Conservation (phyloP, 1,284 basidiomycete genomes). For the Pyrrhoderma noxium region DNA sequence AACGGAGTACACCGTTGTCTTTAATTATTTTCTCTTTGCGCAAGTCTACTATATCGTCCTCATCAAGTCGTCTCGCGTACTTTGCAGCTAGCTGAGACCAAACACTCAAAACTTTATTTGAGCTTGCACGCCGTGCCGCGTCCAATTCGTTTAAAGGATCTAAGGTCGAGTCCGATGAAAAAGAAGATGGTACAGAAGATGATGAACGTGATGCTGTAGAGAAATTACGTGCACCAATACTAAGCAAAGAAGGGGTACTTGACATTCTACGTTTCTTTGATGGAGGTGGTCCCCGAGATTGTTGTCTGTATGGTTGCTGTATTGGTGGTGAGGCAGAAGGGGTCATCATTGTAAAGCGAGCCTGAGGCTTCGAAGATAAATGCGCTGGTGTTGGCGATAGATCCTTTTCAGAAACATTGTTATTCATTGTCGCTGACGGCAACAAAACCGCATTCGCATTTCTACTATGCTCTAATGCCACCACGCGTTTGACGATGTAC, state of each 20-base stretch:
- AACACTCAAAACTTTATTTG: conserved; percentile 46
- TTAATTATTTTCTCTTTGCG: conserved; percentile 48
- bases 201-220: conserved; percentile 13
- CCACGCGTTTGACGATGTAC: too few relatives aligned
- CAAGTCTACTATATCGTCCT: conserved; percentile 71
- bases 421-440: conserved; percentile 2
- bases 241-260: conserved; percentile 7
- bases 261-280: conserved; percentile 17
- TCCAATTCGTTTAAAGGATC: conserved; percentile 33
- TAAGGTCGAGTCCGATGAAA: conserved; percentile 5
- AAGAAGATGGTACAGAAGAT: conserved; percentile 11
- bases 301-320: conserved; percentile 8
- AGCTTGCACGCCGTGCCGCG: conserved; percentile 47
- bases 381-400: conserved; percentile 10
- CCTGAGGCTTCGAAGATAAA: conserved; percentile 1
- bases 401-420: conserved; percentile 5
- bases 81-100: conserved; percentile 63
- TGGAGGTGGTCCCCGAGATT: conserved; percentile 5
- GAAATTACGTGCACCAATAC: conserved; percentile 4
- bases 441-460: too few relatives aligned
- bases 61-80: conserved; percentile 56
- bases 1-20: conserved; percentile 58
- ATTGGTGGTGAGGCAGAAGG: conserved; percentile 18
- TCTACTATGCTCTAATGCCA: too few relatives aligned
- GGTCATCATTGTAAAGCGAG: conserved; percentile 9